Base-by-base conservation (phyloP, 148 eudicot species). In the Persicaria maculosa region DNA sequence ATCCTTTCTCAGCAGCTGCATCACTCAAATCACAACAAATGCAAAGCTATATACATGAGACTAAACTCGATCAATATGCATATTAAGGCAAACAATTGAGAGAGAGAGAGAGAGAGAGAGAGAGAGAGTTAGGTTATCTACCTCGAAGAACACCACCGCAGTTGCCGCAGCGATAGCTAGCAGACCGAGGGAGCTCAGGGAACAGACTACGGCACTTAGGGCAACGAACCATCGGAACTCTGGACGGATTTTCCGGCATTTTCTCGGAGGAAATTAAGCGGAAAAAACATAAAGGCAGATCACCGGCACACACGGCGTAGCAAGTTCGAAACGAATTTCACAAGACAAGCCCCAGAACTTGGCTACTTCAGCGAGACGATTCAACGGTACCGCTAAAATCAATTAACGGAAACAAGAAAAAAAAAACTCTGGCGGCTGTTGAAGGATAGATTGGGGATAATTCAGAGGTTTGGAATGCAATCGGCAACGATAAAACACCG, bases 81-180 rank as follows among this genome's bases (percentile, higher is more conserved):
- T 48, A 76, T 70, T 14, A 59, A 40, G n/a, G 72, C 57, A 10
- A 72, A 55, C 72, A 52, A 72, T 25, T 67, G 19, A 7, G 71
- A 54, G 64, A 9, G 46, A 25, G 31, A 25, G 31, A 31, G 11
- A 58, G 68, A 75, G 46, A 46, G 40, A 15, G 46, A 50, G 73
- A 70, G 31, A 31, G 19, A 40, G 17, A 14, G 17, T 36, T 45
- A 14, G 31, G 31, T 11, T 70, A 7, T n/a, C 9, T 87, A 96
- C 99, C 97, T 80, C 84, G 72, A 72, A 89, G 88, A 79, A 92
- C 82, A 82, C 92, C 86, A 36, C 97, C 97, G 85, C 97, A 95
- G 12, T 93, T 91, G 72, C 91, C 92, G 82, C 97, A 90, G 80
- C 83, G 86, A 74, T 90, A 92, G 72, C 92, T 84, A 80, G 93